Percentiles rank a stretch among this genome's conserved stretches.
Conservation (phyloP, 2,329 filamentous ascomycete genomes). For the Aureobasidium mangrovei region DNA sequence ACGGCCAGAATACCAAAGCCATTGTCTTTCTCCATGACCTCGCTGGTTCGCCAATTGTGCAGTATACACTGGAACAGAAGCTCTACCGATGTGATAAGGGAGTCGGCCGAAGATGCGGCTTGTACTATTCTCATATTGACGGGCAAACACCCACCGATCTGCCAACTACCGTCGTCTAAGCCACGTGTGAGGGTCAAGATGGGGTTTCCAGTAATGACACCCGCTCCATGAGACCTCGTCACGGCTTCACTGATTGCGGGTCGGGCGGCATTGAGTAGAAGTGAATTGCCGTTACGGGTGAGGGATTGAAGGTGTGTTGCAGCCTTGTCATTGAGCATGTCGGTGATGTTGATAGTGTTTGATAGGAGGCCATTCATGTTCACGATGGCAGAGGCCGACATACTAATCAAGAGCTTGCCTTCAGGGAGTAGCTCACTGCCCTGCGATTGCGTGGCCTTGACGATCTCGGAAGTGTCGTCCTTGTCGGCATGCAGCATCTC, state of each 20-base stretch:
- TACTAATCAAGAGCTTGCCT: conserved; percentile 69
- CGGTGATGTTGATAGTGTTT: conserved; percentile 43
- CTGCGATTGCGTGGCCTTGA: conserved; percentile 77
- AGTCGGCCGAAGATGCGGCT: conserved; percentile 59
- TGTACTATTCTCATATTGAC: conserved; percentile 79
- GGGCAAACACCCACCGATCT: conserved; percentile 81
- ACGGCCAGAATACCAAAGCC: conserved; percentile 84
- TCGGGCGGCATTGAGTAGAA: conserved; percentile 82
- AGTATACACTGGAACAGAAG: conserved; percentile 79
- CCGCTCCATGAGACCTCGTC: conserved; percentile 70
- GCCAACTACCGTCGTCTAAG: conserved; percentile 87
- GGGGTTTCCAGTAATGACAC: conserved; percentile 72
- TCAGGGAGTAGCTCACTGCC: conserved; percentile 77
- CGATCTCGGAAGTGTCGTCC: conserved; percentile 84
- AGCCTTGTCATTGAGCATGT: conserved; percentile 68
- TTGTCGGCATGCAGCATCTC: conserved; percentile 84
- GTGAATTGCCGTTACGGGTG: conserved; percentile 62
- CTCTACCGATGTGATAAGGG: conserved; percentile 67
- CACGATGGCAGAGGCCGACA: conserved; percentile 71
- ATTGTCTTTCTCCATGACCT: conserved; percentile 94
- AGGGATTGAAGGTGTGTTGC: conserved; percentile 59
- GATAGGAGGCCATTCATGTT: conserved; percentile 50
- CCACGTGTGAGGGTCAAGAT: conserved; percentile 73
- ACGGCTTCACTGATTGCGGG: conserved; percentile 83
- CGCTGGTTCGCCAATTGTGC: conserved; percentile 93